These are phyloP conservation scores for Cercospora beticola DNA, from an alignment of 2,329 filamentous ascomycete species.

Conservation along the genomic window DNA sequence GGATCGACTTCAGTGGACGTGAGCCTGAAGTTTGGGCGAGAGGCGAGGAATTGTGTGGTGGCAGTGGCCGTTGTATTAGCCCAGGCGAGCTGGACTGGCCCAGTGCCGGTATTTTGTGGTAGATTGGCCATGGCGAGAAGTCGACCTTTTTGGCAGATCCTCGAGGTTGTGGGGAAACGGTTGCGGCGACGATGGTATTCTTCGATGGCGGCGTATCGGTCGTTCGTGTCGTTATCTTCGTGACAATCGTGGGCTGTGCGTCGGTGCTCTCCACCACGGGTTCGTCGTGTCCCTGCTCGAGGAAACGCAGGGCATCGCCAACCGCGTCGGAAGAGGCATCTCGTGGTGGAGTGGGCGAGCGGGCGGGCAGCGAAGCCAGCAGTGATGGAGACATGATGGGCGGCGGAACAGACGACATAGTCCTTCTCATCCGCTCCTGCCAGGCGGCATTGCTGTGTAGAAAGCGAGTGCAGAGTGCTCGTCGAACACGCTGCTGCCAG, in stretches of 20 bases:
- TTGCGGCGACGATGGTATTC: constrained; percentile 25
- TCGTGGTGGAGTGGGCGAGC: constrained; percentile 58
- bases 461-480: neutral
- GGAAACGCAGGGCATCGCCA: constrained; percentile 38
- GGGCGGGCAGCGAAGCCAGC: constrained; percentile 51
- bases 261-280: constrained; percentile 3
- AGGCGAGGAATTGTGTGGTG: constrained; percentile 34
- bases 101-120: constrained; percentile 38
- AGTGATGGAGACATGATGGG: constrained; percentile 27
- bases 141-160: constrained; percentile 58
- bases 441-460: neutral
- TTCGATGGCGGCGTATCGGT: constrained; percentile 23
- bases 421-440: constrained; percentile 8
- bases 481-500: neutral
- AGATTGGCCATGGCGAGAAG: constrained; percentile 60
- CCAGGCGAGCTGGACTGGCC: constrained; percentile 41
- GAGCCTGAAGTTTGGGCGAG: constrained; percentile 41
- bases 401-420: constrained; percentile 24
- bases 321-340: constrained; percentile 43
- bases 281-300: constrained; percentile 40
- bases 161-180: constrained; percentile 38
- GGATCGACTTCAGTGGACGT: constrained; percentile 69
- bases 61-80: constrained; percentile 34
- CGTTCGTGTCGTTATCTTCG: neutral
- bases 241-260: neutral